Base-by-base conservation (phyloP, 257 asterid genomes). In the Penstemon newberryi region DNA sequence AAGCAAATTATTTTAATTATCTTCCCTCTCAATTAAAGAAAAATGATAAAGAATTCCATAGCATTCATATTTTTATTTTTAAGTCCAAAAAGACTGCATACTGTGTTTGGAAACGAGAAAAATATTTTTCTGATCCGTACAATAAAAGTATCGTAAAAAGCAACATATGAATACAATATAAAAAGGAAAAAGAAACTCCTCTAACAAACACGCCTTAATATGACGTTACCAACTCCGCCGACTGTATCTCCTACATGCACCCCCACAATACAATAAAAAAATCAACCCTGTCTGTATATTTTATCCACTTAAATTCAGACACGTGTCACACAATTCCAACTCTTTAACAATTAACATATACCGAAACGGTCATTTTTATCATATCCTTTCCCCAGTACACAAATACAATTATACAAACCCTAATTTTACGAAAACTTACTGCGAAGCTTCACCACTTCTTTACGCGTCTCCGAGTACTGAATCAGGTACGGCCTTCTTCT, bases 401-500 rank as follows among this genome's bases (percentile, higher is more conserved):
- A 53, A 46, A 55, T 25, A 8, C 40, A 44, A 9, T 13, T 15
- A 43, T 60, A 9, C 46, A 62, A 67, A 44, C 73, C 67, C 70
- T 15, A 19, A 19, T 33, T 72, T 43, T 65, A 61, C 64, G 19
- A 4, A 63, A 18, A 47, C 66, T 72, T 66, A 39, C 61, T n/a
- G 15, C 49, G 67, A 77, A 65, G 45, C 50, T 60, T 82, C 67
- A 43, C 73, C 67, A 73, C 25, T 62, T 65, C 65, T 60, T 63
- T 56, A 79, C 83, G 81, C 83, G 71, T 79, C 72, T 60, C 50
- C 39, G 65, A 8, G 12, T 70, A 69, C 80, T 56, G 45, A 50
- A 73, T 54, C 70, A 65, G 80, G 81, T 82, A 61, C 73, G 79
- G 53, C 63, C 49, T 41, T 55, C 83, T 53, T 46, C 49, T 59